phyloP scores from a whole-genome alignment of 805 yeast genomes.

The Scheffersomyces ergatensis region DNA sequence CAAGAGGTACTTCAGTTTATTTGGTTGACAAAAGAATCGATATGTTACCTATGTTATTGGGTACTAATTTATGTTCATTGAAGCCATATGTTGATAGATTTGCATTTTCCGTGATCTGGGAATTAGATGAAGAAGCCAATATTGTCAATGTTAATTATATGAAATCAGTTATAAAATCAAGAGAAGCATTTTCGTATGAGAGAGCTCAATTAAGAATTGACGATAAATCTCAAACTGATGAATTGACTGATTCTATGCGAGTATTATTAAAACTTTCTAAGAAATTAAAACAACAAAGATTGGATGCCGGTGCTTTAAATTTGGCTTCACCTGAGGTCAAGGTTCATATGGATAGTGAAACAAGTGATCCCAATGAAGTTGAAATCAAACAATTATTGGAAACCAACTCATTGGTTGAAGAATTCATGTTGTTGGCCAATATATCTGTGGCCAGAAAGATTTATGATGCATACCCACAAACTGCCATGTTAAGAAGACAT shows the following conservation, averaged over 20 bases:
- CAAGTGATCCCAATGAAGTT: slow-evolving; percentile 94
- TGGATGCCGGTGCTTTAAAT: slow-evolving; percentile 94
- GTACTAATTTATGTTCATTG: slow-evolving; percentile 93
- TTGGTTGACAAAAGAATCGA: slow-evolving; percentile 97
- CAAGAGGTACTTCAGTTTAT: slow-evolving; percentile 96
- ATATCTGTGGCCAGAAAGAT: slow-evolving; percentile 93
- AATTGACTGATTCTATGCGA: slow-evolving; percentile 86
- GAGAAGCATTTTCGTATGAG: slow-evolving; percentile 94
- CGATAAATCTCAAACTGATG: slow-evolving; percentile 72
- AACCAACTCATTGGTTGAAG: slow-evolving; percentile 95
- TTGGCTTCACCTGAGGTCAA: slow-evolving; percentile 97
- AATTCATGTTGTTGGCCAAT: slow-evolving; percentile 96
- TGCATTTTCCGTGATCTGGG: slow-evolving; percentile 97
- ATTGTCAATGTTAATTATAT: slow-evolving; percentile 76
- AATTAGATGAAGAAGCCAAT: slow-evolving; percentile 80
- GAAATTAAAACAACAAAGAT: slow-evolving; percentile 76
- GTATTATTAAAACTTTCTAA: slow-evolving; percentile 76
- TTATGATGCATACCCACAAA: slow-evolving; percentile 91
- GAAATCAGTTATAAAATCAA: slow-evolving; percentile 85
- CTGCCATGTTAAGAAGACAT: slow-evolving; percentile 97
- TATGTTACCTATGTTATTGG: slow-evolving; percentile 93
- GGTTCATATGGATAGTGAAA: slow-evolving; percentile 94
- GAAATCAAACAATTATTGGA: slow-evolving; percentile 85
- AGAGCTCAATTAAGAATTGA: slow-evolving; percentile 91
- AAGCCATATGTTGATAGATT: slow-evolving; percentile 94